Conservation (phyloP, 495 filamentous ascomycete genomes). For the Penicillium turbatum region DNA sequence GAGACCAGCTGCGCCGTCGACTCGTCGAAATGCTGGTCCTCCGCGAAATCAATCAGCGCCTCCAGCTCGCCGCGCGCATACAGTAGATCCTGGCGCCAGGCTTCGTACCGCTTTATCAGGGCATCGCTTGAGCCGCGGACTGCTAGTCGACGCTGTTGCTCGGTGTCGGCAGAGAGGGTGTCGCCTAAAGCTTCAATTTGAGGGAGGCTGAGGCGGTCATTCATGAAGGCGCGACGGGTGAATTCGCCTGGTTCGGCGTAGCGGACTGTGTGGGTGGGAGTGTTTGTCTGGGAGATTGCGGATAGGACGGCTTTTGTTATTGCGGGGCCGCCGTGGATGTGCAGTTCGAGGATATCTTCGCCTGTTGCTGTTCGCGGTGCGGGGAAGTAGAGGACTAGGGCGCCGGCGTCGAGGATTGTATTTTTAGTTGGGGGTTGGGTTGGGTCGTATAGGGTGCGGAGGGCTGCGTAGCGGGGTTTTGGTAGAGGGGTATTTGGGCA, state of each 20-base stretch:
- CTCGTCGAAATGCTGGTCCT: constrained; percentile 96
- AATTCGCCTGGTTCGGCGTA: constrained; percentile 97
- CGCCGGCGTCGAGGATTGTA: constrained; percentile 69
- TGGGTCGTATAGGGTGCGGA: constrained; percentile 75
- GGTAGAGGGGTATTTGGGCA: constrained; percentile 63
- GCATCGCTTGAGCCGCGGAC: constrained; percentile 69
- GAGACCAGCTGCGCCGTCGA: constrained; percentile 64
- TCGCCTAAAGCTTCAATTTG: constrained; percentile 92
- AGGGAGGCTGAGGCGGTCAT: constrained; percentile 79
- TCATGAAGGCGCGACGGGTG: constrained; percentile 87
- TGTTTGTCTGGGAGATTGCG: constrained; percentile 58
- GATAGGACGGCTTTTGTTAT: constrained; percentile 78
- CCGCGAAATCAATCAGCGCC: constrained; percentile 92
- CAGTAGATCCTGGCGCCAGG: constrained; percentile 73
- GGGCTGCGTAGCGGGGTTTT: constrained; percentile 67
- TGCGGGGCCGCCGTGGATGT: constrained; percentile 89
- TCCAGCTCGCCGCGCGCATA: constrained; percentile 87
- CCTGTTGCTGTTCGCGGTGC: constrained; percentile 81
- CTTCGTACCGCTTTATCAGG: constrained; percentile 75
- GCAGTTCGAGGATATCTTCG: constrained; percentile 87
- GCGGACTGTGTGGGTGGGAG: constrained; percentile 49
- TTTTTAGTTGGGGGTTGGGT: constrained; percentile 28
- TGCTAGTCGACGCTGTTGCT: constrained; percentile 85
- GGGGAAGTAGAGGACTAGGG: constrained; percentile 86
- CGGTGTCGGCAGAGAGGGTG: constrained; percentile 79